phyloP scores from a whole-genome alignment of 768 basidiomycete species.

The Mycena latifolia region DNA sequence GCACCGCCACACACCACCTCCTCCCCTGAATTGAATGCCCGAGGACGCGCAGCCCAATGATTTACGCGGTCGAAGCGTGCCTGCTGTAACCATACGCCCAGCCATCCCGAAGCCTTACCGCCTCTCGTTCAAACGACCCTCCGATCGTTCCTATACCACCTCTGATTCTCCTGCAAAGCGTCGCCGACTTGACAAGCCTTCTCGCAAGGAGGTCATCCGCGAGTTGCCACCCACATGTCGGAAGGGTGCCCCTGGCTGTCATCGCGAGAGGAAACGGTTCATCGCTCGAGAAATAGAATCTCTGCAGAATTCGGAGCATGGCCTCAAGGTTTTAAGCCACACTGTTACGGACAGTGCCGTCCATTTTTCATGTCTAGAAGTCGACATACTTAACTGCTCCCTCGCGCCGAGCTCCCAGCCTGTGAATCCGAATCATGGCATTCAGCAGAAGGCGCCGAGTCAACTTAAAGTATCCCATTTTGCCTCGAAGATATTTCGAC shows the following conservation, averaged over 20 bases:
- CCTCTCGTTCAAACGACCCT: constrained; percentile 24
- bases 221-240: constrained; percentile 26
- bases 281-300: constrained; percentile 22
- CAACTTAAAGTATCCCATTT: constrained; percentile 22
- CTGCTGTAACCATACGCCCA: background rate
- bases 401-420: constrained; percentile 23
- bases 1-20: background rate
- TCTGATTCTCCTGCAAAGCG: constrained; percentile 22
- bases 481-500: background rate
- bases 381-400: constrained; percentile 25
- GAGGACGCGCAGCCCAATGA: constrained; percentile 33
- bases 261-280: constrained; percentile 18
- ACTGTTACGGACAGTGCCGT: background rate
- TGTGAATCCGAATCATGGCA: constrained; percentile 1
- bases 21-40: constrained; percentile 8
- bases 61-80: constrained; percentile 18
- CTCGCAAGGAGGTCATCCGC: constrained; percentile 13
- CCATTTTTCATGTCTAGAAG: constrained; percentile 13
- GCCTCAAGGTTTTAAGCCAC: constrained; percentile 15
- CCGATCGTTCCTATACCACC: constrained; percentile 15
- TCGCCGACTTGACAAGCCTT: constrained; percentile 14
- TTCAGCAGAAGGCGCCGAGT: constrained; percentile 1
- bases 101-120: background rate
- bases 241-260: constrained; percentile 14
- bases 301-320: constrained; percentile 21